These are phyloP conservation scores for Sphaerulina musiva DNA, from an alignment of 2,329 filamentous ascomycete species.

Conservation along the genomic window DNA sequence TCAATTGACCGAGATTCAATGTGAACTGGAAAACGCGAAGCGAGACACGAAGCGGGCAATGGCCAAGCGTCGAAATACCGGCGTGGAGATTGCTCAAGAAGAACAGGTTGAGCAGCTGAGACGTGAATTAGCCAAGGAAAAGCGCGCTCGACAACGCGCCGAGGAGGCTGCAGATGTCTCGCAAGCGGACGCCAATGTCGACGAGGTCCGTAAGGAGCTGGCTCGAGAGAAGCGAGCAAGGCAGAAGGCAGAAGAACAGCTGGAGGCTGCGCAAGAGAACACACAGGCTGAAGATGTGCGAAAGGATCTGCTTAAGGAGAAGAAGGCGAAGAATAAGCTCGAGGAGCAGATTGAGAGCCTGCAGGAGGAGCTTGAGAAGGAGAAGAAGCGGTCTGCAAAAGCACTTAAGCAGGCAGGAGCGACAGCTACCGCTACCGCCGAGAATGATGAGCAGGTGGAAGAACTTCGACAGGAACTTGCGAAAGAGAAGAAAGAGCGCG, in stretches of 20 bases:
- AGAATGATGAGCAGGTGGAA: conserved; percentile 40
- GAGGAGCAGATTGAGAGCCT: conserved; percentile 34
- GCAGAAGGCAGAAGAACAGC: conserved; percentile 31
- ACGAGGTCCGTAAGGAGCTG: conserved; percentile 31
- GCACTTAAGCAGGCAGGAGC: conserved; percentile 39
- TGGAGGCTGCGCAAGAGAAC: conserved; percentile 36
- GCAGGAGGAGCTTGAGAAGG: conserved; percentile 31
- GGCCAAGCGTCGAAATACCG: conserved; percentile 46
- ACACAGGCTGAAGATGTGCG: conserved; percentile 32
- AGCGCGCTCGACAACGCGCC: conserved; percentile 40
- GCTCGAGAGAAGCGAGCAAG: conserved; percentile 30
- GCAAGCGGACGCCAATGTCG: conserved; percentile 29
- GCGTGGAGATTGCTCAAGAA: conserved; percentile 42
- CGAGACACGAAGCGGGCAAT: conserved; percentile 56
- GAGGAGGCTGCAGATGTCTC: conserved; percentile 33
- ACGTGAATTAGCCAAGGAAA: conserved; percentile 43
- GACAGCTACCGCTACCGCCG: conserved; percentile 36
- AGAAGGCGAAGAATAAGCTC: conserved; percentile 29
- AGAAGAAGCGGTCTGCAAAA: conserved; percentile 33
- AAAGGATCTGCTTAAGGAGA: conserved; percentile 31
- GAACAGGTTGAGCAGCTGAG: conserved; percentile 41
- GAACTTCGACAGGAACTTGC: conserved; percentile 46
- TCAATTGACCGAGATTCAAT: conserved; percentile 68
- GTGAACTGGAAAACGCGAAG: conserved; percentile 77
- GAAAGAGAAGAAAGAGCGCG: conserved; percentile 46